Conservation (phyloP, 179 eudicot genomes). For the Actinidia polygama region DNA sequence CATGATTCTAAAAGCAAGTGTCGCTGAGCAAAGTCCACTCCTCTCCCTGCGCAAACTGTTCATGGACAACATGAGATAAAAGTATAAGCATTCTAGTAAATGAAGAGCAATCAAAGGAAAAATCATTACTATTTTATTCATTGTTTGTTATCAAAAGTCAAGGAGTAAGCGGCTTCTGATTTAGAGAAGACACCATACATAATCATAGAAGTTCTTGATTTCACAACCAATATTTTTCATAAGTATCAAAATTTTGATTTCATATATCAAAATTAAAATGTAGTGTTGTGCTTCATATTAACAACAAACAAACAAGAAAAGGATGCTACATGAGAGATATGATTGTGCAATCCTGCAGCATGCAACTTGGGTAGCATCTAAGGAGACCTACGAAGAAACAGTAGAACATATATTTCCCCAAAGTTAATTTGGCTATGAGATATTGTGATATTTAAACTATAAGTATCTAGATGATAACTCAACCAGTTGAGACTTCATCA, state of each 20-base stretch:
- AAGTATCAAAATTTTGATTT: neutral
- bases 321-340: neutral
- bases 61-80: conserved; percentile 21
- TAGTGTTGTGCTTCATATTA: too few relatives aligned
- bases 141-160: too few relatives aligned
- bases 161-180: too few relatives aligned
- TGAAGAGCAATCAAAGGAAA: neutral
- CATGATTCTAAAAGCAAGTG: conserved; percentile 84
- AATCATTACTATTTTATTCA: neutral
- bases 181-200: too few relatives aligned
- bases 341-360: neutral
- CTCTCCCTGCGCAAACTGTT: conserved; percentile 89
- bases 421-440: neutral
- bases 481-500: neutral
- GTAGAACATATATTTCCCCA: neutral
- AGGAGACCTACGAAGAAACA: neutral
- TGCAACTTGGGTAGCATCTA: neutral
- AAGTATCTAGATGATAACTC: neutral
- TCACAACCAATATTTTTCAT: too few relatives aligned
- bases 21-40: conserved; percentile 93
- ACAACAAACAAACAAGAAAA: neutral
- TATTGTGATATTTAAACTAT: too few relatives aligned
- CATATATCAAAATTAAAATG: too few relatives aligned
- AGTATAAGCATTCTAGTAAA: conserved; percentile 14
- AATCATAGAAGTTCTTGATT: too few relatives aligned